Percentiles rank a stretch among this genome's conserved stretches.
phyloP scores from a whole-genome alignment of 805 yeast species.

The Yamadazyma olivae region DNA sequence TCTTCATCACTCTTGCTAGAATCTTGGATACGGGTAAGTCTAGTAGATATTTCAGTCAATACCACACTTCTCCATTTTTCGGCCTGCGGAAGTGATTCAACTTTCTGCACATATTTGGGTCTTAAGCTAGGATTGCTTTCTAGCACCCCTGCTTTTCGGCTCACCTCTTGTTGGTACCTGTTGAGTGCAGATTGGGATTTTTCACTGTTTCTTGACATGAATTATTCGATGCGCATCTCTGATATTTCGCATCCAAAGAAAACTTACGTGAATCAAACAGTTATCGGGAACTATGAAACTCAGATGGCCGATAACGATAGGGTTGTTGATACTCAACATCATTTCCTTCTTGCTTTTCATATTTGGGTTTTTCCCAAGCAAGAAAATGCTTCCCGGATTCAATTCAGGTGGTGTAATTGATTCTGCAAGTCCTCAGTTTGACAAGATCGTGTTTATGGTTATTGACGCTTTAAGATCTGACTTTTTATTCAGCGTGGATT shows the following conservation, averaged over 20 bases:
- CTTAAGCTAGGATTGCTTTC: constrained; percentile 55
- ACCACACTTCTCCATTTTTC: constrained; percentile 67
- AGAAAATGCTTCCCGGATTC: constrained; percentile 67
- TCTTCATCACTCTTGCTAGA: constrained; percentile 51
- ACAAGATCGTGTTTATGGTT: constrained; percentile 73
- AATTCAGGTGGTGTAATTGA: constrained; percentile 23
- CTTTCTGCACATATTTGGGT: constrained; percentile 57
- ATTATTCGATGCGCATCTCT: constrained; percentile 1
- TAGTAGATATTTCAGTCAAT: constrained; percentile 58
- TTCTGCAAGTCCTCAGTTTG: constrained; percentile 45
- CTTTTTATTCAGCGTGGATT: constrained; percentile 65
- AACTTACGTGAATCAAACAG: no score
- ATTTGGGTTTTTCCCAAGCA: constrained; percentile 90
- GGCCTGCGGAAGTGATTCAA: constrained; percentile 57
- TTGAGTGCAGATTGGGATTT: constrained; percentile 70
- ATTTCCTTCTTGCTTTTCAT: constrained; percentile 62
- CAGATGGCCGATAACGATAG: constrained; percentile 6
- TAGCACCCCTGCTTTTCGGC: constrained; percentile 55
- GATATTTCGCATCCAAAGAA: not conserved
- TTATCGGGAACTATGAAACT: constrained; percentile 2
- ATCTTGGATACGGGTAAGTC: constrained; percentile 64
- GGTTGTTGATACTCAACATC: constrained; percentile 16
- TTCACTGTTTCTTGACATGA: constrained; percentile 75
- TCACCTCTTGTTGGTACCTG: constrained; percentile 61
- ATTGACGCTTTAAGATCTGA: constrained; percentile 93